Conservation (phyloP, 768 basidiomycete genomes). For the Mycena metata region DNA sequence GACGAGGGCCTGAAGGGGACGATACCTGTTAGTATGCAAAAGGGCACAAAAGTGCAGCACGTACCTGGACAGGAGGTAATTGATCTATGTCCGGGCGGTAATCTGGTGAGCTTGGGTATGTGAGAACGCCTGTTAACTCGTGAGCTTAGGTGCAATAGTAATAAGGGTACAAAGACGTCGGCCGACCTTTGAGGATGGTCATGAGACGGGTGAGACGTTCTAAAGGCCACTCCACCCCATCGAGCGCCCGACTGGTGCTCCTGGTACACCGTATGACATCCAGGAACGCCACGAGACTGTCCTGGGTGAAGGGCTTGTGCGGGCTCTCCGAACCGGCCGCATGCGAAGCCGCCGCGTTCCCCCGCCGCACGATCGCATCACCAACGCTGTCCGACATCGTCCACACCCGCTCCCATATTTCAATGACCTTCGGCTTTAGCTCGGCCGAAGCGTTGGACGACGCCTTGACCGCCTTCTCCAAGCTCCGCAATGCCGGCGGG, state of each 20-base stretch:
- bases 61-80: conserved; percentile 84
- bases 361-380: conserved; percentile 56
- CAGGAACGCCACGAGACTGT: conserved; percentile 86
- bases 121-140: conserved; percentile 70
- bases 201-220: conserved; percentile 77
- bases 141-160: conserved; percentile 3
- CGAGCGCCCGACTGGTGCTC: conserved; percentile 59
- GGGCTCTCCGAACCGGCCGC: conserved; percentile 42
- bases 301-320: conserved; percentile 78
- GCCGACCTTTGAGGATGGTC: conserved; percentile 79
- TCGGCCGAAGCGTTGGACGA: conserved; percentile 59
- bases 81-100: conserved; percentile 90
- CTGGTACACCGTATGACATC: conserved; percentile 77
- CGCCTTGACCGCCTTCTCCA: conserved; percentile 84
- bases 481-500: conserved; percentile 85
- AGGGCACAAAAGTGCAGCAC: conserved; percentile 24
- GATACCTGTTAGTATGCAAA: not conserved
- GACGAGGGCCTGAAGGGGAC: conserved; percentile 68
- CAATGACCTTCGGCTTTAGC: conserved; percentile 56
- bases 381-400: conserved; percentile 76
- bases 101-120: conserved; percentile 86
- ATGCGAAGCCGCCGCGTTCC: conserved; percentile 35
- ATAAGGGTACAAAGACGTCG: not conserved
- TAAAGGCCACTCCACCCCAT: conserved; percentile 74
- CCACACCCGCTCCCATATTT: conserved; percentile 78